These are phyloP conservation scores for Cucurbita maxima DNA, from an alignment of 306 rosid species.

Conservation along the genomic window DNA sequence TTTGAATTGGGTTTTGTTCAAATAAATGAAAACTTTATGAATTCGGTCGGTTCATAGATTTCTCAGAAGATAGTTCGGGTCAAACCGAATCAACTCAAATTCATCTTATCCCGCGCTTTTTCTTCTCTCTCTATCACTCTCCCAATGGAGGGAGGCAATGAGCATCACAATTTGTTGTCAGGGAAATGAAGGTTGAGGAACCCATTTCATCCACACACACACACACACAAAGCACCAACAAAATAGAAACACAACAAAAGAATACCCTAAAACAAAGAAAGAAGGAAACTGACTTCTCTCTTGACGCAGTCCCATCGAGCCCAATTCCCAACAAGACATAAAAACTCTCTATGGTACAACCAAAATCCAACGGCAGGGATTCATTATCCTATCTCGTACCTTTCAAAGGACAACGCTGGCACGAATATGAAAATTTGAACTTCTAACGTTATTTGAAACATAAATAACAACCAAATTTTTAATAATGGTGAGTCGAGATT, in stretches of 20 bases:
- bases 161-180: not conserved
- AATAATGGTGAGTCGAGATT: too few species aligned
- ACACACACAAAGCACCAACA: not conserved
- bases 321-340: constrained; percentile 27
- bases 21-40: too few species aligned
- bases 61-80: too few species aligned
- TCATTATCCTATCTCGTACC: not conserved
- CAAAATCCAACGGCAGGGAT: constrained; percentile 23
- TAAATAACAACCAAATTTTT: too few species aligned
- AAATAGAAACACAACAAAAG: not conserved
- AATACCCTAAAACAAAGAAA: not conserved
- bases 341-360: not conserved
- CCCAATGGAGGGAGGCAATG: not conserved
- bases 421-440: too few species aligned
- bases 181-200: constrained; percentile 2
- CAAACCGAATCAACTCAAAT: too few species aligned
- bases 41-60: too few species aligned
- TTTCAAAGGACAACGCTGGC: too few species aligned
- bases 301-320: constrained; percentile 27
- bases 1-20: too few species aligned
- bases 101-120: too few species aligned
- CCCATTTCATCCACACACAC: constrained; percentile 1
- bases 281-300: constrained; percentile 22
- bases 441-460: too few species aligned
- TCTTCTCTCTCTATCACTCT: not conserved